phyloP scores from a whole-genome alignment of 163 green algal genomes.

The Coccomyxa subellipsoidea region DNA sequence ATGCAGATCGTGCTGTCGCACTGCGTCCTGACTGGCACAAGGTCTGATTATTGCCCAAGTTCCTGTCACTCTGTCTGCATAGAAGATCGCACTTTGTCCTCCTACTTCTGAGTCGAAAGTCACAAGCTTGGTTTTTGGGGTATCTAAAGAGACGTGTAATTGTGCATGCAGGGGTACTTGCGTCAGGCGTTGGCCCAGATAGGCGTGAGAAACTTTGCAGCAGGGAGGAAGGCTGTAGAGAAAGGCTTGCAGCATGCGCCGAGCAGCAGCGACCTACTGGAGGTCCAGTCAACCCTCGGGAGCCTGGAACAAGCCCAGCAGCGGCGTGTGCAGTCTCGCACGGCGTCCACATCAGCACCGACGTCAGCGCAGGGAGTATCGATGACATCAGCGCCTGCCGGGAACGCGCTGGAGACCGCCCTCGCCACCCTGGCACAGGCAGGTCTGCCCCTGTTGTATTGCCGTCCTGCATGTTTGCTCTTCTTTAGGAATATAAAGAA shows the following conservation, averaged over 20 bases:
- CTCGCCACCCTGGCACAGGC: background rate
- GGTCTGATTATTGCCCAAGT: background rate
- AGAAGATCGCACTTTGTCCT: background rate
- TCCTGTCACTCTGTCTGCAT: background rate
- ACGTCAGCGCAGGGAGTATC: background rate
- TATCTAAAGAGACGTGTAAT: too few species aligned
- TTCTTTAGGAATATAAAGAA: too few species aligned
- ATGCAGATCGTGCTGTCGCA: background rate
- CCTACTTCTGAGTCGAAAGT: background rate
- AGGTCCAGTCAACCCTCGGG: background rate
- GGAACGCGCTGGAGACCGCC: background rate
- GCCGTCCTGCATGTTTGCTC: too few species aligned
- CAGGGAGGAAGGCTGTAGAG: background rate
- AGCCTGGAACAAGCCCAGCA: background rate
- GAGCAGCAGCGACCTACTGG: background rate
- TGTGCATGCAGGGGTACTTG: background rate
- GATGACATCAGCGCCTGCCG: background rate
- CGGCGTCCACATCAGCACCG: background rate
- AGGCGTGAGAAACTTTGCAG: background rate
- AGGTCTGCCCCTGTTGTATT: background rate
- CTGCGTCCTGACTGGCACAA: background rate
- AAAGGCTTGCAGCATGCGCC: background rate
- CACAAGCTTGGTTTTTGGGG: background rate
- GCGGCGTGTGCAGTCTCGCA: background rate
- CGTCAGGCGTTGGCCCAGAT: background rate